Percentiles rank a stretch among this genome's conserved stretches.
phyloP scores from a whole-genome alignment of 2,329 filamentous ascomycete species.

The Coniochaeta pulveracea region DNA sequence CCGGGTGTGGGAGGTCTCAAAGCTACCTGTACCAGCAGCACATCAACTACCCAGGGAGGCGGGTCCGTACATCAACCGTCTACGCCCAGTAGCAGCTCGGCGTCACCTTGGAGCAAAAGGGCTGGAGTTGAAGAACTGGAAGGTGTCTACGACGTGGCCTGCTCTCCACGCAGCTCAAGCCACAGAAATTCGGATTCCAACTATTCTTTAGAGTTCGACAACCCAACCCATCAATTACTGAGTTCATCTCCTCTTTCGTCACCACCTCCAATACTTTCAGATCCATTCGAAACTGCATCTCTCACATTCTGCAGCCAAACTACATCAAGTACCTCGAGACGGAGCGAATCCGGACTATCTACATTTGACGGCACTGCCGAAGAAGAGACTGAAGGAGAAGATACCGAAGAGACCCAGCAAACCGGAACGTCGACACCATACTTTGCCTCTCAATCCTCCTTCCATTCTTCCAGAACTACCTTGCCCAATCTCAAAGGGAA shows the following conservation, averaged over 20 bases:
- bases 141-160: conserved; percentile 7
- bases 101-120: too few species aligned
- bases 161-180: conserved; percentile 13
- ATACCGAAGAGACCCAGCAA: background rate
- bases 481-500: conserved; percentile 57
- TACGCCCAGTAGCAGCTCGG: too few species aligned
- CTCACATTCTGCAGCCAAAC: too few species aligned
- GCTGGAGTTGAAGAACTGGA: too few species aligned
- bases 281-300: conserved; percentile 30
- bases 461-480: conserved; percentile 16
- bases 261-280: conserved; percentile 39
- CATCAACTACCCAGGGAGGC: too few species aligned
- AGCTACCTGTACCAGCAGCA: too few species aligned
- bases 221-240: conserved; percentile 10
- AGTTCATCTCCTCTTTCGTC: conserved; percentile 47
- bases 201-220: conserved; percentile 9
- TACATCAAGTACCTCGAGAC: conserved; percentile 22
- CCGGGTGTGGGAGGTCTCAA: too few species aligned
- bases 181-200: conserved; percentile 13
- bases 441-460: conserved; percentile 19
- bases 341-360: conserved; percentile 1
- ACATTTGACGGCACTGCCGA: conserved; percentile 10
- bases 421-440: conserved; percentile 23
- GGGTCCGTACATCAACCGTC: too few species aligned
- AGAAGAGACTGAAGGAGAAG: conserved; percentile 28